phyloP scores from a whole-genome alignment of 345 rosid species.

The Rhodomyrtus tomentosa region DNA sequence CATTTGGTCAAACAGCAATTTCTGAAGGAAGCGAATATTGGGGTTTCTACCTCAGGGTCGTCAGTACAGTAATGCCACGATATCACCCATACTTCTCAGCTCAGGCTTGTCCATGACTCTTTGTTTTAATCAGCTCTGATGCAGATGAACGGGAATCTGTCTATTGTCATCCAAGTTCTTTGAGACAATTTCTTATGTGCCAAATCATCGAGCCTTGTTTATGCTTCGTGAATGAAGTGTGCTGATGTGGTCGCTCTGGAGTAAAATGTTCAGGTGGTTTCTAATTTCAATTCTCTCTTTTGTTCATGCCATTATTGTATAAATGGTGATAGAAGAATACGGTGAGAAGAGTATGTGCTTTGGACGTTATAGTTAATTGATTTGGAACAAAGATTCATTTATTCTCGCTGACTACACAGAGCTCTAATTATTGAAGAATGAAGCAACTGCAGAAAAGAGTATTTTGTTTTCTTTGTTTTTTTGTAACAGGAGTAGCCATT shows the following conservation, averaged over 20 bases:
- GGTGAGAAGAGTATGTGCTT: background rate
- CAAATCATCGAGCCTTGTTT: background rate
- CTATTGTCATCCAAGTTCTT: background rate
- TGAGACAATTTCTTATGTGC: background rate
- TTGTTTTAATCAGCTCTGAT: background rate
- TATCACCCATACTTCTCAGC: background rate
- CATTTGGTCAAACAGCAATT: slow-evolving; percentile 68
- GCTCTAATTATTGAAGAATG: background rate
- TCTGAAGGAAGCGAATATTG: slow-evolving; percentile 37
- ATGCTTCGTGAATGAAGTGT: background rate
- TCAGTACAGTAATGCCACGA: slow-evolving; percentile 5
- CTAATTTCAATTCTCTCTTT: background rate
- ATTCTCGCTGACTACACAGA: background rate
- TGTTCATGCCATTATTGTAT: background rate
- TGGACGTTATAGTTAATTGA: background rate
- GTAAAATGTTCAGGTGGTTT: background rate
- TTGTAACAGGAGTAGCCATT: background rate
- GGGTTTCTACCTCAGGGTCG: slow-evolving; percentile 43
- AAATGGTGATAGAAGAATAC: background rate
- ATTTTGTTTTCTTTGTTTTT: background rate
- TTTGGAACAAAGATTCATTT: background rate
- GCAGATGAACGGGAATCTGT: background rate
- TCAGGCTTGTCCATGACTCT: slow-evolving; percentile 1
- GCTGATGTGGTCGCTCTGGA: background rate
- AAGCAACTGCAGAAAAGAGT: background rate